Conservation (phyloP, 1,139 yeast genomes). For the Magnusiomyces sp. region DNA sequence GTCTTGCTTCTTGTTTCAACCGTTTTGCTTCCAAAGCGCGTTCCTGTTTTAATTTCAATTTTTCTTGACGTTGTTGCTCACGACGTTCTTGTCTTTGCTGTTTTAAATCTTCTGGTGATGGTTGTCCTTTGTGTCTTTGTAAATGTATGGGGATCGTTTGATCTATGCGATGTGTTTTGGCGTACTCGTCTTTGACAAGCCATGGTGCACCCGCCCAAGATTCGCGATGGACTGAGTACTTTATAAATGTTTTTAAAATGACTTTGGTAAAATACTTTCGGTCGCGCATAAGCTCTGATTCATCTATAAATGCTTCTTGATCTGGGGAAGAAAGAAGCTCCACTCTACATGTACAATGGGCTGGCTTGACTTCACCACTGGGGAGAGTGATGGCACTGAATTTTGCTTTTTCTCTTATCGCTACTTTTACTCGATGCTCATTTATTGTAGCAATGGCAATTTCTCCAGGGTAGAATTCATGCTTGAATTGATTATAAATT, state of each 20-base stretch:
- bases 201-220: slow-evolving; percentile 91
- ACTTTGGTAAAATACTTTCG: slow-evolving; percentile 84
- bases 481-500: slow-evolving; percentile 58
- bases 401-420: slow-evolving; percentile 47
- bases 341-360: slow-evolving; percentile 64
- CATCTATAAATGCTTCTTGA: slow-evolving; percentile 57
- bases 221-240: slow-evolving; percentile 73
- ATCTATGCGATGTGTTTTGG: slow-evolving; percentile 31
- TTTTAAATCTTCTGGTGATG: slow-evolving; percentile 14
- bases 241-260: slow-evolving; percentile 80
- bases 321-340: slow-evolving; percentile 41
- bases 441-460: slow-evolving; percentile 49
- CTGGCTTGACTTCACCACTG: slow-evolving; percentile 45
- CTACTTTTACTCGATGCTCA: slow-evolving; percentile 40
- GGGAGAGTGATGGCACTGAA: slow-evolving; percentile 34
- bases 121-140: slow-evolving; percentile 17
- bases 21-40: slow-evolving; percentile 12
- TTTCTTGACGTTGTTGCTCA: slow-evolving; percentile 11
- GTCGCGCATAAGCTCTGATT: slow-evolving; percentile 67
- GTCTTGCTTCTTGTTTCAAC: slow-evolving; percentile 12
- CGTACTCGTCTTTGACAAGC: slow-evolving; percentile 78
- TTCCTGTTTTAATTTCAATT: slow-evolving; percentile 11
- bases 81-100: slow-evolving; percentile 11
- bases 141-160: slow-evolving; percentile 30
- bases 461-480: slow-evolving; percentile 90